A percentile compares a stretch with the other conserved stretches of the same genome.
Conservation (phyloP, 805 yeast species). For the Barnettozyma botsteinii region DNA sequence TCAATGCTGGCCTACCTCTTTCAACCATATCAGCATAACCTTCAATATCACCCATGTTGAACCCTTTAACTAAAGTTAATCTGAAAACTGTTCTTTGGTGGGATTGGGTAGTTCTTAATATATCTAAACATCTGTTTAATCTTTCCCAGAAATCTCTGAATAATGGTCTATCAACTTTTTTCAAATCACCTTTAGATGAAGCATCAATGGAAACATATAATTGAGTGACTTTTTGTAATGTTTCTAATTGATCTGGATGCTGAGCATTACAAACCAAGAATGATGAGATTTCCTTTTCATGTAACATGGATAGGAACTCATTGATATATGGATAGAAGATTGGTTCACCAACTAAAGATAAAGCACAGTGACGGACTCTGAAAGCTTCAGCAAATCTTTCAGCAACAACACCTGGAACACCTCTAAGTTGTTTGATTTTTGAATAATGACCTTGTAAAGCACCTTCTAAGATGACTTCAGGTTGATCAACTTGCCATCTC, state of each 20-base stretch:
- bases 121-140: slow-evolving; percentile 72
- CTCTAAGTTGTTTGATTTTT: slow-evolving; percentile 90
- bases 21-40: slow-evolving; percentile 86
- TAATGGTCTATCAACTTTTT: slow-evolving; percentile 82
- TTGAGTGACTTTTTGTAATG: slow-evolving; percentile 76
- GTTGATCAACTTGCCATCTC: slow-evolving; percentile 95
- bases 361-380: slow-evolving; percentile 83
- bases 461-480: slow-evolving; percentile 76
- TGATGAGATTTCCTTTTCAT: slow-evolving; percentile 72
- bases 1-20: slow-evolving; percentile 76
- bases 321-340: slow-evolving; percentile 89
- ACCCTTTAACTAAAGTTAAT: slow-evolving; percentile 85
- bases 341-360: slow-evolving; percentile 92
- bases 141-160: slow-evolving; percentile 93
- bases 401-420: slow-evolving; percentile 90
- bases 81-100: slow-evolving; percentile 91
- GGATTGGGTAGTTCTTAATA: slow-evolving; percentile 61
- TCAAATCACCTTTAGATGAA: slow-evolving; percentile 73
- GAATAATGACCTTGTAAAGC: slow-evolving; percentile 86
- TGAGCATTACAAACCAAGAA: slow-evolving; percentile 94
- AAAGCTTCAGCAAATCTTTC: slow-evolving; percentile 90
- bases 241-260: slow-evolving; percentile 78
- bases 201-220: slow-evolving; percentile 92
- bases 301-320: slow-evolving; percentile 75
- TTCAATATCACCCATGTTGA: slow-evolving; percentile 73